Evolutionary conservation across 805 yeast genomes (phyloP).

Genomic region (Hermanozyma aechmeae): DNA sequence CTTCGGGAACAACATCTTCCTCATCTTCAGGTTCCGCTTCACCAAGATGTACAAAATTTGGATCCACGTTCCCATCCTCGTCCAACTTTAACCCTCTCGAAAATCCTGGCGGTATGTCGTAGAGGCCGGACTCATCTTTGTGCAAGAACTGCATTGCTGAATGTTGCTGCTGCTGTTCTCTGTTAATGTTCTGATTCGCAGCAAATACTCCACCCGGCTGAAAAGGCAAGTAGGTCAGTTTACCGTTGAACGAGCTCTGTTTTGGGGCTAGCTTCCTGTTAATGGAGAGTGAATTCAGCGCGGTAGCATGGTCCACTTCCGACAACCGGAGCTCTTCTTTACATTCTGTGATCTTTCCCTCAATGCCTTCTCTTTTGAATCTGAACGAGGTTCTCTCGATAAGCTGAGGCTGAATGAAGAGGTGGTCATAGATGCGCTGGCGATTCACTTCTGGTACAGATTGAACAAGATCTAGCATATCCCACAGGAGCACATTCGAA

Average conservation of each 20-base stretch:
- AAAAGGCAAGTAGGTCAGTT: constrained; percentile 73
- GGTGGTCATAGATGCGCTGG: constrained; percentile 30
- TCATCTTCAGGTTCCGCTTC: neutral
- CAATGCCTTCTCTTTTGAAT: constrained; percentile 67
- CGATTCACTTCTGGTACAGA: constrained; percentile 36
- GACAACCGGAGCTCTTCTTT: constrained; percentile 41
- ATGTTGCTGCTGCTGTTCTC: constrained; percentile 3
- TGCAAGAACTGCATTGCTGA: constrained; percentile 48
- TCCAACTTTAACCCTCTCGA: constrained; percentile 51
- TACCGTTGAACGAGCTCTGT: constrained; percentile 57
- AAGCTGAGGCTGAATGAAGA: constrained; percentile 51
- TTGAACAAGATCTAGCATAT: constrained; percentile 62
- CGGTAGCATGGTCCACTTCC: constrained; percentile 45
- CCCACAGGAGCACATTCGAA: constrained; percentile 54
- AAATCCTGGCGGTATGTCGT: constrained; percentile 78
- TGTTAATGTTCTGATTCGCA: constrained; percentile 8
- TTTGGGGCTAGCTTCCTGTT: constrained; percentile 58
- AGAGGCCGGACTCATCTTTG: constrained; percentile 63
- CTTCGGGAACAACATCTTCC: neutral
- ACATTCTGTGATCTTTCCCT: constrained; percentile 56
- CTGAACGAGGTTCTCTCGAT: constrained; percentile 56
- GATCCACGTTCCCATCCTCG: constrained; percentile 3
- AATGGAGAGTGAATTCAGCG: constrained; percentile 65
- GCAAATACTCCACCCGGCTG: constrained; percentile 74
- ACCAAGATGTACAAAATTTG: too few relatives aligned